phyloP scores from a whole-genome alignment of 2,329 filamentous ascomycete species.

The Hypoxylon sp. region DNA sequence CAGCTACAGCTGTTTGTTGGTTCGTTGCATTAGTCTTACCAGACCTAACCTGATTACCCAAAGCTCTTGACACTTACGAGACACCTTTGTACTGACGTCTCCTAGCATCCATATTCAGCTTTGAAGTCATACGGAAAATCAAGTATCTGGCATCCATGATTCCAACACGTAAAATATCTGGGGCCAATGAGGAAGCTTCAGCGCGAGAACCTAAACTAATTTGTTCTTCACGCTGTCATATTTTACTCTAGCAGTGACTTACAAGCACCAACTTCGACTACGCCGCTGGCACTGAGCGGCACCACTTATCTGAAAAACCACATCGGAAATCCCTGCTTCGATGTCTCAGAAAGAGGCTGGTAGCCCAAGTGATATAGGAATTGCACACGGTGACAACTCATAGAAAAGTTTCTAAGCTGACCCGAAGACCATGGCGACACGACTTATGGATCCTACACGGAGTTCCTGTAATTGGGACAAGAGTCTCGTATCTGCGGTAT shows the following conservation, averaged over 20 bases:
- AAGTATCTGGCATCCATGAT: background rate
- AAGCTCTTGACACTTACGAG: constrained; percentile 2
- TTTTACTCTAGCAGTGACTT: background rate
- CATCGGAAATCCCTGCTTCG: constrained; percentile 4
- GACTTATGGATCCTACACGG: constrained; percentile 22
- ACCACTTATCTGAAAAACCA: constrained; percentile 1
- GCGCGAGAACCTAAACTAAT: background rate
- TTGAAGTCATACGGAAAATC: constrained; percentile 2
- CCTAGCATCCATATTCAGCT: constrained; percentile 14
- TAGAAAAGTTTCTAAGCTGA: constrained; percentile 21
- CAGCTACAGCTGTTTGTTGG: background rate
- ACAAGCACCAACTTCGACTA: constrained; percentile 12
- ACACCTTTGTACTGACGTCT: constrained; percentile 5
- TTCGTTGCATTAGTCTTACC: background rate
- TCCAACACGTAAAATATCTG: background rate
- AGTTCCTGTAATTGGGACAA: constrained; percentile 14
- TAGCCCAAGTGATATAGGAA: constrained; percentile 11
- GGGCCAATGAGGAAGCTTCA: background rate
- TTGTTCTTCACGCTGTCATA: constrained; percentile 3
- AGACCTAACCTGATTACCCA: background rate
- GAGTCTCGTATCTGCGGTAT: constrained; percentile 11
- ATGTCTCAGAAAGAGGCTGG: constrained; percentile 3
- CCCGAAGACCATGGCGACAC: constrained; percentile 16
- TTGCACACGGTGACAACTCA: constrained; percentile 16
- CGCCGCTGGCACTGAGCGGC: background rate